Conservation (phyloP, 2,329 filamentous ascomycete species). For the Colletotrichum acutatum region DNA sequence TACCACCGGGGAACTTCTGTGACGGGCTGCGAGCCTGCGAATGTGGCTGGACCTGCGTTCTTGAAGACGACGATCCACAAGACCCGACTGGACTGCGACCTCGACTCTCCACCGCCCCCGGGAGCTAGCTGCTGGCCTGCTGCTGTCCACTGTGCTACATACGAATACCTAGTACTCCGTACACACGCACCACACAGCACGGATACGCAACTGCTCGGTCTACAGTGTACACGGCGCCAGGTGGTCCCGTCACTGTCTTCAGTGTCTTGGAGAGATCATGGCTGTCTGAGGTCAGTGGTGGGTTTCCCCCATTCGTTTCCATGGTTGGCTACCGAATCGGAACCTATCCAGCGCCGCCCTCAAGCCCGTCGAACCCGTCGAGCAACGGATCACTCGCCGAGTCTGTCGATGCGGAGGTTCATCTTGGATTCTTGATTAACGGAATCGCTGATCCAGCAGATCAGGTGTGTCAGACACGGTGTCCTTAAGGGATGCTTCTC, state of each 20-base stretch:
- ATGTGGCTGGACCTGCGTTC: not conserved
- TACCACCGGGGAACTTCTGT: not conserved
- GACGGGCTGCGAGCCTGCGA: not conserved
- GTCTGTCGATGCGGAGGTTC: constrained; percentile 1
- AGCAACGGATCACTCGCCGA: constrained; percentile 21
- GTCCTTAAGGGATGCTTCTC: not conserved
- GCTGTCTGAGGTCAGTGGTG: not conserved
- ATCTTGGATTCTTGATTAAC: constrained; percentile 8
- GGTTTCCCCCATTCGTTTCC: not conserved
- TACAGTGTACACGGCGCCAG: not conserved
- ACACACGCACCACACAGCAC: not conserved
- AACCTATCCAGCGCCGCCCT: constrained; percentile 1
- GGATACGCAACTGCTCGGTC: not conserved
- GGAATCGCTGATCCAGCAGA: constrained; percentile 22
- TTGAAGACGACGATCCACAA: constrained; percentile 3
- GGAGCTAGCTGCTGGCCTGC: not conserved
- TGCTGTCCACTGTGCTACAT: not conserved
- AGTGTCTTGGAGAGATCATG: not conserved
- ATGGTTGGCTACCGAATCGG: constrained; percentile 19
- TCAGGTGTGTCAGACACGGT: constrained; percentile 19
- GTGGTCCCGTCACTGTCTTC: not conserved
- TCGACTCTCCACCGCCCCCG: not conserved
- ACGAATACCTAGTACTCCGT: not conserved
- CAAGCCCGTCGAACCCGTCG: not conserved
- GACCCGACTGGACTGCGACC: not conserved